These are phyloP conservation scores for Lasiodiplodia sp. DNA, from an alignment of 2,329 filamentous ascomycete species.

Conservation along the genomic window DNA sequence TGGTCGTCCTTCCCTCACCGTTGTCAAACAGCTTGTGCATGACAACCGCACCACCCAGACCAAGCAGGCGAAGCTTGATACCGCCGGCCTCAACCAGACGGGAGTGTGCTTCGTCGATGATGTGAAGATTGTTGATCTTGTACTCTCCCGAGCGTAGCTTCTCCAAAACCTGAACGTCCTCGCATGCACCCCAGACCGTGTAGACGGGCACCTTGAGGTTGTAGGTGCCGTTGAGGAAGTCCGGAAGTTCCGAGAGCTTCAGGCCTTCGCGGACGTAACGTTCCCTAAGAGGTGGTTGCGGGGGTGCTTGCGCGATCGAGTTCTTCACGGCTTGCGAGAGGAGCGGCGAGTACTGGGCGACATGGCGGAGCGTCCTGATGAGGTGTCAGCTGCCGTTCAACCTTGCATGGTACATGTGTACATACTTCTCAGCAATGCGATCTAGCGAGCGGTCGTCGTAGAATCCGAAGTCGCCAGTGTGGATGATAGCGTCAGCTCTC, in stretches of 20 bases:
- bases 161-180: slow-evolving; percentile 96
- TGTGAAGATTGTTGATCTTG: slow-evolving; percentile 96
- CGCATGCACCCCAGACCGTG: slow-evolving; percentile 98
- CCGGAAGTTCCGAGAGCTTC: slow-evolving; percentile 88
- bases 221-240: slow-evolving; percentile 85
- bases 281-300: slow-evolving; percentile 76
- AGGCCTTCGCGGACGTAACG: slow-evolving; percentile 83
- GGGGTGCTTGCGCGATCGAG: slow-evolving; percentile 71
- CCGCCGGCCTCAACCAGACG: slow-evolving; percentile 93
- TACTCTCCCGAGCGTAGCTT: slow-evolving; percentile 98
- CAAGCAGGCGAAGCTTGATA: slow-evolving; percentile 92
- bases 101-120: slow-evolving; percentile 97
- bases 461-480: slow-evolving; percentile 98
- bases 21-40: slow-evolving; percentile 99
- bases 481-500: slow-evolving; percentile 95
- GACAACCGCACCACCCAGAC: slow-evolving; percentile 93
- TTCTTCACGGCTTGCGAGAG: slow-evolving; percentile 78
- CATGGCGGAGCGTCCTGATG: slow-evolving; percentile 89
- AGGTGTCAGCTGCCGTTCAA: slow-evolving; percentile 32
- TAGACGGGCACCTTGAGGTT: slow-evolving; percentile 97
- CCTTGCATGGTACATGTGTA: slow-evolving; percentile 34
- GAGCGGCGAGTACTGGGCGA: slow-evolving; percentile 96
- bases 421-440: slow-evolving; percentile 96
- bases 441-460: slow-evolving; percentile 97
- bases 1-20: slow-evolving; percentile 95